Evolutionary conservation across 2,329 filamentous ascomycete species (phyloP).

Genomic region (Penicillium thymicola): DNA sequence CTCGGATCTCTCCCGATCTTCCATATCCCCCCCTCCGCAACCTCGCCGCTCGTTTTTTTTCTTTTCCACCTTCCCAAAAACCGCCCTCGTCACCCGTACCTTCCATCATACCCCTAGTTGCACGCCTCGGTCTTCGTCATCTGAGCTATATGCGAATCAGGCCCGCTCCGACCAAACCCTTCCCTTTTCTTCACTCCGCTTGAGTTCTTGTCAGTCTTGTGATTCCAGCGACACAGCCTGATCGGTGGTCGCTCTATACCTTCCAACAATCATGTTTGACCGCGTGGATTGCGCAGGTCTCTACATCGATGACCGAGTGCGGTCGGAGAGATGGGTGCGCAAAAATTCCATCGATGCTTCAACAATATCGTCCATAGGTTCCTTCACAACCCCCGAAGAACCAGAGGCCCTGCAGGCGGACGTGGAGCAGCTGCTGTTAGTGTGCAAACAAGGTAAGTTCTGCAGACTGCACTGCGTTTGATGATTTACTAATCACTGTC

Average conservation of each 20-base stretch:
- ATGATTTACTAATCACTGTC: conserved; percentile 8
- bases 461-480: not conserved
- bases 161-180: conserved; percentile 13
- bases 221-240: conserved; percentile 17
- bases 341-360: conserved; percentile 29
- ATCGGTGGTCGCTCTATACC: conserved; percentile 11
- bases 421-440: conserved; percentile 48
- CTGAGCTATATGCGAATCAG: conserved; percentile 29
- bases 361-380: conserved; percentile 25
- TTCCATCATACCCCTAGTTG: conserved; percentile 11
- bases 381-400: conserved; percentile 37
- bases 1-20: not conserved
- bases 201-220: conserved; percentile 10
- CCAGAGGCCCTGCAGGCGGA: conserved; percentile 47
- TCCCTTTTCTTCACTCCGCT: conserved; percentile 13
- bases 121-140: conserved; percentile 5
- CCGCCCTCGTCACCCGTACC: conserved; percentile 10
- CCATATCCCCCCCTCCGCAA: not conserved
- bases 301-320: conserved; percentile 47
- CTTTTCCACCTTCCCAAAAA: not conserved
- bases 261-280: conserved; percentile 41
- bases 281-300: conserved; percentile 44
- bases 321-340: conserved; percentile 44
- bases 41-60: conserved; percentile 2
- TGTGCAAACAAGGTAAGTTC: conserved; percentile 53